A percentile compares a stretch with the other conserved stretches of the same genome.
These are phyloP conservation scores for Verticillium albo-atrum DNA, from an alignment of 2,329 filamentous ascomycete genomes.

Conservation along the genomic window DNA sequence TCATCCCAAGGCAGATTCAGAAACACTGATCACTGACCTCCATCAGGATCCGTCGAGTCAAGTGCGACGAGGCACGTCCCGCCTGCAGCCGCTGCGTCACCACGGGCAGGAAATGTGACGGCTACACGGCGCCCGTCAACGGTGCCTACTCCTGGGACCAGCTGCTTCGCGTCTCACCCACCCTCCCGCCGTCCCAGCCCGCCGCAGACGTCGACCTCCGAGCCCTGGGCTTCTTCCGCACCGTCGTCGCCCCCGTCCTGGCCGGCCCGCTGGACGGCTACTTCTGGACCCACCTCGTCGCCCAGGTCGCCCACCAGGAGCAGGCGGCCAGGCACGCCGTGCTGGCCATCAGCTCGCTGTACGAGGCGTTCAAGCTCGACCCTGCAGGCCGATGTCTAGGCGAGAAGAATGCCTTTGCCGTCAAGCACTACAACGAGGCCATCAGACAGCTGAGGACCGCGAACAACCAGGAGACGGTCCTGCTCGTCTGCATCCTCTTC, in stretches of 20 bases:
- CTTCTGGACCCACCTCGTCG: slow-evolving; percentile 35
- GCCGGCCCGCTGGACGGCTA: slow-evolving; percentile 29
- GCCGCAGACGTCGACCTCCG: slow-evolving; percentile 22
- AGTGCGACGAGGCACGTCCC: slow-evolving; percentile 25
- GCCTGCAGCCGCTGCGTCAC: slow-evolving; percentile 19
- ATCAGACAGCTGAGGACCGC: slow-evolving; percentile 23
- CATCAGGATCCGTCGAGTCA: slow-evolving; percentile 22
- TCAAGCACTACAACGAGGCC: slow-evolving; percentile 36
- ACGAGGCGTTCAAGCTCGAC: slow-evolving; percentile 22
- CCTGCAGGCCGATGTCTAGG: neutral
- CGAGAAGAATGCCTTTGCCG: slow-evolving; percentile 23
- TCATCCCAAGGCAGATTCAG: neutral
- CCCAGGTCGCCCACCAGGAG: slow-evolving; percentile 28
- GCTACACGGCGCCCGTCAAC: slow-evolving; percentile 15
- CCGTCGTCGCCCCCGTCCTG: slow-evolving; percentile 28
- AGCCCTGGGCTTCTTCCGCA: slow-evolving; percentile 31
- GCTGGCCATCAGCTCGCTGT: slow-evolving; percentile 33
- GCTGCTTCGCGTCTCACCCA: slow-evolving; percentile 21
- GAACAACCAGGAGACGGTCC: slow-evolving; percentile 25
- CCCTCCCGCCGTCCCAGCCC: slow-evolving; percentile 14
- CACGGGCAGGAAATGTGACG: slow-evolving; percentile 24
- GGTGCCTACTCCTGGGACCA: slow-evolving; percentile 26
- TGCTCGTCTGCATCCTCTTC: slow-evolving; percentile 36
- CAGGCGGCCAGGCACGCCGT: slow-evolving; percentile 22
- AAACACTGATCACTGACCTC: neutral